Evolutionary conservation across 257 asterid genomes (phyloP).

Genomic region (Pogostemon cablin): DNA sequence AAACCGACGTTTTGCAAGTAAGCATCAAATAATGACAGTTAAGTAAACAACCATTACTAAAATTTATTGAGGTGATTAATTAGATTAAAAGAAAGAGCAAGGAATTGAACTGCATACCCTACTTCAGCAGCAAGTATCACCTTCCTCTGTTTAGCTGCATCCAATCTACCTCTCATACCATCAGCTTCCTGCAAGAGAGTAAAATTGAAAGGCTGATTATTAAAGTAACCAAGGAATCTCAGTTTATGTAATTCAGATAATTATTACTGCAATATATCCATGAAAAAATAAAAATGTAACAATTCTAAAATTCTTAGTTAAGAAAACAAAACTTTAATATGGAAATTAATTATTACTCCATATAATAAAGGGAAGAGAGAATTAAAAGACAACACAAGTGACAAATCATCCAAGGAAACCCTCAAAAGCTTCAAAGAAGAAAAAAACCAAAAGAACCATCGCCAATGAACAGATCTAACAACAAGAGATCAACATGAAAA

Average conservation of each 20-base stretch:
- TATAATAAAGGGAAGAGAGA: neutral
- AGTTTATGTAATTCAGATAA: neutral
- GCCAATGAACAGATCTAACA: constrained; percentile 27
- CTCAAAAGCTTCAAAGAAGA: neutral
- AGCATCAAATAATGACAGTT: neutral
- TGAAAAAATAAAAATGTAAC: too few relatives aligned
- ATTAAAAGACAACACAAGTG: neutral
- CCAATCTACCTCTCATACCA: constrained; percentile 56
- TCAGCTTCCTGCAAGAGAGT: constrained; percentile 54
- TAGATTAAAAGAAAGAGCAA: neutral
- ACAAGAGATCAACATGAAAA: constrained; percentile 27
- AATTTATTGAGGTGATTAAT: neutral
- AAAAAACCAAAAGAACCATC: constrained; percentile 1
- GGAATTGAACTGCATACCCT: constrained; percentile 49
- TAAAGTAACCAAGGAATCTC: neutral
- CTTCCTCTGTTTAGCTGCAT: constrained; percentile 54
- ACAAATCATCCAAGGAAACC: neutral
- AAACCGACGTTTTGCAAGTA: constrained; percentile 5
- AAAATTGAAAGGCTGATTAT: neutral
- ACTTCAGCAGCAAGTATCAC: constrained; percentile 75
- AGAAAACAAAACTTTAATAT: too few relatives aligned
- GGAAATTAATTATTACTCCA: too few relatives aligned
- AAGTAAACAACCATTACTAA: neutral
- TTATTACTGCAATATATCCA: neutral
- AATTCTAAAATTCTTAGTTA: too few relatives aligned